These are phyloP conservation scores for Colletotrichum nymphaeae DNA, from an alignment of 2,329 filamentous ascomycete species.

Conservation along the genomic window DNA sequence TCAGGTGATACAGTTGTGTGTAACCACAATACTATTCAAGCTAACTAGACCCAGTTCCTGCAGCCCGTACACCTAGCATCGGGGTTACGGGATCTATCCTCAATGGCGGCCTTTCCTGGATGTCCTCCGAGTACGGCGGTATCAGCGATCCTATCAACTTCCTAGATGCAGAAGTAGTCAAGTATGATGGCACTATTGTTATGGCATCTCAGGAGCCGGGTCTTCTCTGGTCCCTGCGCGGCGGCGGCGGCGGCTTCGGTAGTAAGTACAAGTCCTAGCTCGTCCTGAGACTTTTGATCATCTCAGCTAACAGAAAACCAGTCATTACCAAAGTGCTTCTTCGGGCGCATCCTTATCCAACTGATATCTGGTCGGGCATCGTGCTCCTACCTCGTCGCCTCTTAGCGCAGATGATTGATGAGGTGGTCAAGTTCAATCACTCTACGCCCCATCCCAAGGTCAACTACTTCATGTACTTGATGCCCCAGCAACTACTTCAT, in stretches of 20 bases:
- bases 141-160: slow-evolving; percentile 27
- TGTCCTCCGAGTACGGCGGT: slow-evolving; percentile 16
- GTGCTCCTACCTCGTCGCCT: slow-evolving; percentile 3
- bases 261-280: neutral
- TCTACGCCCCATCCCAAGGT: slow-evolving; percentile 18
- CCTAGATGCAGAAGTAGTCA: slow-evolving; percentile 21
- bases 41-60: neutral
- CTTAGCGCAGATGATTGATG: slow-evolving; percentile 5
- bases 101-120: slow-evolving; percentile 17
- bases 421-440: slow-evolving; percentile 11
- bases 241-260: slow-evolving; percentile 22
- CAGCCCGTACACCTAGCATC: slow-evolving; percentile 12
- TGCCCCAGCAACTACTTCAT: slow-evolving; percentile 8
- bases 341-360: slow-evolving; percentile 21
- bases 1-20: neutral
- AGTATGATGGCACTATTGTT: slow-evolving; percentile 15
- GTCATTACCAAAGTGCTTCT: slow-evolving; percentile 23
- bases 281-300: no score
- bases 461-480: slow-evolving; percentile 24
- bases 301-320: neutral
- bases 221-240: slow-evolving; percentile 21
- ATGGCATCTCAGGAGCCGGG: slow-evolving; percentile 24
- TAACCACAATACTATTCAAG: neutral
- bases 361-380: slow-evolving; percentile 20
- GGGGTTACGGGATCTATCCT: slow-evolving; percentile 16